phyloP scores from a whole-genome alignment of 2,329 filamentous ascomycete genomes.

The Talaromyces amestolkiae region DNA sequence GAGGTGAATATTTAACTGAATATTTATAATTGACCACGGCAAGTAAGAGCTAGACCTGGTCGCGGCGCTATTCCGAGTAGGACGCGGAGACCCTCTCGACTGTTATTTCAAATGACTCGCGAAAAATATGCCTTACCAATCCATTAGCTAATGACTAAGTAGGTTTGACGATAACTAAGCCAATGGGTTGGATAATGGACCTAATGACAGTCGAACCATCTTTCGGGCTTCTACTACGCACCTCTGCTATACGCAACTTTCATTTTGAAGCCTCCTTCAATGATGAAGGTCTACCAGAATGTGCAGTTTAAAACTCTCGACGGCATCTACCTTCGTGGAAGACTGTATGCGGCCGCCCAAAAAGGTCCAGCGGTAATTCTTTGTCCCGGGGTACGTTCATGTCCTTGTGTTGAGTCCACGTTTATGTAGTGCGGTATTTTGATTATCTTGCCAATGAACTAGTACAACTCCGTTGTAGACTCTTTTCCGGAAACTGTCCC shows the following conservation, averaged over 20 bases:
- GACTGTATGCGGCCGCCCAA: slow-evolving; percentile 34
- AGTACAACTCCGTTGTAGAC: slow-evolving; percentile 35
- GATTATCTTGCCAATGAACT: background rate
- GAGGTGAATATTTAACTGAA: no score
- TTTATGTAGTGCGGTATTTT: background rate
- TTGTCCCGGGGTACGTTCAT: slow-evolving; percentile 24
- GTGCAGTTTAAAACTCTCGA: slow-evolving; percentile 45
- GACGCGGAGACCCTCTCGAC: background rate
- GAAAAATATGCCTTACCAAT: background rate
- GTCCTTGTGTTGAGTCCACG: background rate
- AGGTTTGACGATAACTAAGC: background rate
- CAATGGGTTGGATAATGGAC: background rate
- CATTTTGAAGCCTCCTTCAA: background rate
- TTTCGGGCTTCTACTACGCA: background rate
- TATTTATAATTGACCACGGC: background rate
- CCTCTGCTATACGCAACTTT: background rate
- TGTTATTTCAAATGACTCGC: background rate
- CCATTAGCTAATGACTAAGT: background rate
- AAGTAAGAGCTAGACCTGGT: background rate
- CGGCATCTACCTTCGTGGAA: slow-evolving; percentile 40
- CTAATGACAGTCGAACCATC: background rate
- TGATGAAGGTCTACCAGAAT: slow-evolving; percentile 22
- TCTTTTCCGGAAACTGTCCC: slow-evolving; percentile 23
- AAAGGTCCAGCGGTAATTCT: slow-evolving; percentile 24
- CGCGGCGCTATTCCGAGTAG: background rate